A percentile compares a stretch with the other conserved stretches of the same genome.
phyloP scores from a whole-genome alignment of 2,329 filamentous ascomycete species.

The Fusarium nisikadoi region DNA sequence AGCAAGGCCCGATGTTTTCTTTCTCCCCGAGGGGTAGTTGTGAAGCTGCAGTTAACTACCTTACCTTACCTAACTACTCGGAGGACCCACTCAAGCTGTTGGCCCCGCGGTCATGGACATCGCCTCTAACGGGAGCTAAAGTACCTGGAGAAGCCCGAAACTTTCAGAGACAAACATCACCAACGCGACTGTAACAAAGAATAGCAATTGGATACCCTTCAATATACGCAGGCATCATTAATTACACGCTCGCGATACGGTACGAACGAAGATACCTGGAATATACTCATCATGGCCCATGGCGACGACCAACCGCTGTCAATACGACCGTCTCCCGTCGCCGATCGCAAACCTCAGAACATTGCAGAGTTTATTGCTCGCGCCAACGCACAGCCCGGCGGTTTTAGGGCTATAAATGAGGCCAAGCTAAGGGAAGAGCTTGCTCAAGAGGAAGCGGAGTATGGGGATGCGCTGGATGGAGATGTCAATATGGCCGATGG shows the following conservation, averaged over 20 bases:
- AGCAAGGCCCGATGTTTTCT: too few species aligned
- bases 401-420: conserved; percentile 84
- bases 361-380: conserved; percentile 82
- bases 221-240: not conserved
- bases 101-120: conserved; percentile 6
- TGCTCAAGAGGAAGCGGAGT: conserved; percentile 52
- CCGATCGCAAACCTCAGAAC: conserved; percentile 66
- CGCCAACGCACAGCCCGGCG: conserved; percentile 80
- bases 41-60: not conserved
- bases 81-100: conserved; percentile 9
- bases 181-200: not conserved
- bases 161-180: conserved; percentile 2
- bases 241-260: not conserved
- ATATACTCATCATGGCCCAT: conserved; percentile 44
- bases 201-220: not conserved
- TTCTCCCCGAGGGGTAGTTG: too few species aligned
- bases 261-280: not conserved
- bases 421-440: conserved; percentile 77
- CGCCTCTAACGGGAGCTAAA: conserved; percentile 12
- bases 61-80: too few species aligned
- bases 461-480: conserved; percentile 57
- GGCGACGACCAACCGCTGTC: conserved; percentile 51
- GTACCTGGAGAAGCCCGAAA: conserved; percentile 6
- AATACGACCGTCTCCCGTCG: conserved; percentile 59
- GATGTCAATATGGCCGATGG: conserved; percentile 60